Evolutionary conservation across 768 basidiomycete genomes (phyloP), one percentile per base, ranked within the genome.

Genomic region (Pleurotus cornucopiae): DNA sequence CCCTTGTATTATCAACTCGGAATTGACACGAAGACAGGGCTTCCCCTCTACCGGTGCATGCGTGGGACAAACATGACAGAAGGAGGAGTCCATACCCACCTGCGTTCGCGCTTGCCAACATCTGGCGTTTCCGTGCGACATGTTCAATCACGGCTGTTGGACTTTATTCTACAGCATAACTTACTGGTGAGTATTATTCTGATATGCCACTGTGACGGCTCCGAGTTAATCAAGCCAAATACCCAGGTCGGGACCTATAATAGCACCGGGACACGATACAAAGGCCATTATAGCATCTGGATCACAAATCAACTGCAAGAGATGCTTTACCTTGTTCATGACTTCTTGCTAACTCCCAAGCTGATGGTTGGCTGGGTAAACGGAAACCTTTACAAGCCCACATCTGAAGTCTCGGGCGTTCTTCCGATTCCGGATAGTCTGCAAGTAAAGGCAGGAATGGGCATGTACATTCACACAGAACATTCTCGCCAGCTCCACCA

Each of bases 81-180:
- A 59, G 71, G 73, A 20, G 69, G 69, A 7, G 67, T 76, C 2
- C 73, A 76, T 52, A 65, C 64, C 0, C 69, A 68, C 52, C 57
- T 72, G 6, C 58, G 56, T 1, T 49, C 64, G 34, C 57, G 56
- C 37, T 51, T 37, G 46, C 57, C n/a, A 58, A 57, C 49, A 11
- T 63, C 37, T 46, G 60, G 37, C 4, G 53, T 44, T 4, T 54
- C 53, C 5, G 40, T 54, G 2, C 48, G 58, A 2, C 63, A 66
- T 61, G 49, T 58, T 2, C 53, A 67, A 51, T 60, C 61, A 5
- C 54, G 64, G 18, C 49, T 72, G 0, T 18, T 51, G 6, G 69
- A 65, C 21, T 63, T 64, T 13, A 53, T 60, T 30, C 14, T 69
- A 6, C 54, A 48, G 0, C 70, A 71, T 34, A 73, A 74, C 60